phyloP scores from a whole-genome alignment of 768 basidiomycete genomes.

The Termitomyces sp. region DNA sequence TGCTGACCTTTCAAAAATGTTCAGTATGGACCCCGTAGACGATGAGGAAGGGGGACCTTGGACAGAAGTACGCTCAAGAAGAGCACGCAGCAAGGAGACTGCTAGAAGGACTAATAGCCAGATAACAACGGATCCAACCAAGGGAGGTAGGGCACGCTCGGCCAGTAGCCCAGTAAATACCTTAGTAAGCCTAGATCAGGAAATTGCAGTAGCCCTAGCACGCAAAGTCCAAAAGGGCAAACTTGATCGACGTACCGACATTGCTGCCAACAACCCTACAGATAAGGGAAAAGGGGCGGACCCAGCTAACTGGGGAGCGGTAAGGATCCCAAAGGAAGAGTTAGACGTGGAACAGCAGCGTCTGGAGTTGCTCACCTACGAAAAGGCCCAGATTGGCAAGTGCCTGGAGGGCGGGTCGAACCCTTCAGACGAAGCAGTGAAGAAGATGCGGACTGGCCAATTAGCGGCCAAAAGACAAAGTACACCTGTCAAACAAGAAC shows the following conservation, averaged over 20 bases:
- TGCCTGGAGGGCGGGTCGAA: not conserved
- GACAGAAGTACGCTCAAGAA: not conserved
- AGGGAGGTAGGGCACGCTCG: no score
- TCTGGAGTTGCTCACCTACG: not conserved
- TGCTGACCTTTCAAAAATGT: not conserved
- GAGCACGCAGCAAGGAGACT: not conserved
- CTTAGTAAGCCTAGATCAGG: not conserved
- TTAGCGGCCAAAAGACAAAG: no score
- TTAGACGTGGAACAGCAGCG: no score
- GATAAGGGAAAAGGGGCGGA: not conserved
- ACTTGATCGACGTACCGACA: not conserved
- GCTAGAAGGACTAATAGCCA: no score
- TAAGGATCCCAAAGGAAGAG: no score
- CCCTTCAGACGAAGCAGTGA: no score
- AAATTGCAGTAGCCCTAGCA: not conserved
- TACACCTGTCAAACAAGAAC: no score
- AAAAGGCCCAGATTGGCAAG: not conserved
- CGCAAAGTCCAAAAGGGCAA: not conserved
- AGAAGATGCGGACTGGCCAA: no score
- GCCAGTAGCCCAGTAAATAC: not conserved
- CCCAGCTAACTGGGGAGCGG: not conserved
- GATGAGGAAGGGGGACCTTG: not conserved
- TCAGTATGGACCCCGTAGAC: not conserved
- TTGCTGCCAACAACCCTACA: rapidly evolving
- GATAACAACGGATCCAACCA: no score